Evolutionary conservation across 2,329 filamentous ascomycete genomes (phyloP).

Genomic region (Ophiostoma perfectum): DNA sequence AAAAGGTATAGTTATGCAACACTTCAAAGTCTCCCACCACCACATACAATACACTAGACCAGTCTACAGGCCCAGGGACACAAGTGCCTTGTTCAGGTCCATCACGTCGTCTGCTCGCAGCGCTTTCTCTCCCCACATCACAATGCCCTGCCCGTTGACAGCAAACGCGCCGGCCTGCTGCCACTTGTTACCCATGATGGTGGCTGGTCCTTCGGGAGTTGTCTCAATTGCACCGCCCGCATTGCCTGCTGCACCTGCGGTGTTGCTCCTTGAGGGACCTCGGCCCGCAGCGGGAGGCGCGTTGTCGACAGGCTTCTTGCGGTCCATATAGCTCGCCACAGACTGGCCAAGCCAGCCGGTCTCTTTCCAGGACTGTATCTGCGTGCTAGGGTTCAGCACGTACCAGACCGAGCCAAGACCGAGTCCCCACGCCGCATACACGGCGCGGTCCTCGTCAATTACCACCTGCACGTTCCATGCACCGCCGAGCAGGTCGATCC

Average conservation of each 20-base stretch:
- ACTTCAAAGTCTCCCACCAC: neutral
- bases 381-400: conserved; percentile 49
- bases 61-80: conserved; percentile 33
- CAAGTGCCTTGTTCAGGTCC: conserved; percentile 47
- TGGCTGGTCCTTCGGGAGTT: conserved; percentile 36
- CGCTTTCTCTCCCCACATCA: conserved; percentile 48
- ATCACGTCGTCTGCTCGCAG: conserved; percentile 46
- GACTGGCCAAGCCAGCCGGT: conserved; percentile 50
- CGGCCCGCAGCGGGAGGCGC: conserved; percentile 34
- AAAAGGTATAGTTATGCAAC: conserved; percentile 1
- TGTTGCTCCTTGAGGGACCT: neutral
- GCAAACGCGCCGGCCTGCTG: conserved; percentile 50
- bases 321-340: conserved; percentile 44
- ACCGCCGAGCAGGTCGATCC: conserved; percentile 54
- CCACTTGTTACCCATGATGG: conserved; percentile 52
- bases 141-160: conserved; percentile 44
- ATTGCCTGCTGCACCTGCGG: conserved; percentile 36
- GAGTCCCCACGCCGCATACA: conserved; percentile 57
- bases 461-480: conserved; percentile 52
- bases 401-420: conserved; percentile 48
- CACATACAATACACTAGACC: neutral
- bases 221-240: conserved; percentile 25
- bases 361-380: conserved; percentile 49
- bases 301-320: conserved; percentile 30
- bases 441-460: conserved; percentile 50